Base-by-base conservation (phyloP, 83 land plant species). In the Larix sibirica region DNA sequence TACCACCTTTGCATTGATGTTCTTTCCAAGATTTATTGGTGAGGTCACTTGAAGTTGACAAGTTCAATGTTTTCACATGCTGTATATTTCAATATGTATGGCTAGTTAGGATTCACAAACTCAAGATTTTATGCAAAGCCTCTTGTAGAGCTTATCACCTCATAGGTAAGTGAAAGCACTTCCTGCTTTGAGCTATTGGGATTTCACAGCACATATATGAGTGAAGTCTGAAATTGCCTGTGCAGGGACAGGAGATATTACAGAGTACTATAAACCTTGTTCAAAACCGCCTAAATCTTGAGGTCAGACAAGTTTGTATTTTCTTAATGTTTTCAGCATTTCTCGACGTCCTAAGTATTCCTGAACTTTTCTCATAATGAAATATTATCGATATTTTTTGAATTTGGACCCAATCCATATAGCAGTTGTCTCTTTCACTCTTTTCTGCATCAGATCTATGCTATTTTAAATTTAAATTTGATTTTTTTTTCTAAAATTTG, bases 111-210 rank as follows among this genome's bases (percentile, higher is more conserved):
- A 24, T 98, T 98, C 86, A 84, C 93, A 33, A 94, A 96, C 81
- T 96, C 99, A 76, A 90, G 99, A 82, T 98, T 98, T 84, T 98
- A 96, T 91, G 99, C 99, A 81, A 98, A 96, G 89, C 95, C 98
- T 71, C 94, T 98, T 77, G 99, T 98, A 56, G 99, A 98, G 86
- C 91, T 98, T 23, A 91, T 98, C 76, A 98, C 99, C 66, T 88
- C 88, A 70, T 98, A 96, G 88, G 99, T 96, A 86, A 77, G 87
- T 62, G 28, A 67, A 40, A 14, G 4, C 70, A 21, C 40, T 28
- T 50, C 33, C 44, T 78, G n/a, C 21, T 59, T 78, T 78, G 31
- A 47, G 33, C 61, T 3, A 26, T 20, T 4, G 33, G 33, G 18
- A 2, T 50, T 78, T 56, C 58, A 6, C 2, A 54, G 31, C 23